A percentile compares a stretch with the other conserved stretches of the same genome.
Conservation (phyloP, 75 land plant species). For the Isoetes taiwanensis region DNA sequence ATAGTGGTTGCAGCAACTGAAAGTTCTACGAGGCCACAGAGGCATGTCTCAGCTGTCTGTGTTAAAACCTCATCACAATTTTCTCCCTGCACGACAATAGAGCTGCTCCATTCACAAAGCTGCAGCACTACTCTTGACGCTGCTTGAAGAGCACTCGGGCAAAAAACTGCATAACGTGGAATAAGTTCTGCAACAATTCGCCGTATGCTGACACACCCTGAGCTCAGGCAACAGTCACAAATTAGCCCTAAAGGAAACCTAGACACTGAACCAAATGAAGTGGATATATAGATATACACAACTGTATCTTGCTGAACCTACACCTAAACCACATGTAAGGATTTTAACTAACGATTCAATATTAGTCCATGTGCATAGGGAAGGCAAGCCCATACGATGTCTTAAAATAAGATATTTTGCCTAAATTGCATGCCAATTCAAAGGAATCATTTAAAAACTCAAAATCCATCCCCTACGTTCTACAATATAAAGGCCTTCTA, state of each 20-base stretch:
- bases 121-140: conserved; percentile 53
- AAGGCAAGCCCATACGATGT: neutral
- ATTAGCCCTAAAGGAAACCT: neutral
- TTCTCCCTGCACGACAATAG: conserved; percentile 35
- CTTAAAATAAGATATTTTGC: neutral
- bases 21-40: conserved; percentile 60
- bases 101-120: conserved; percentile 55
- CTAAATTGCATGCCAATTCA: no score
- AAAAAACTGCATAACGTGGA: conserved; percentile 78
- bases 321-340: neutral
- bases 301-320: neutral
- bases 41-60: conserved; percentile 60
- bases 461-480: no score
- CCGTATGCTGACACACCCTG: conserved; percentile 88
- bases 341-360: no score
- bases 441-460: no score
- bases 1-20: conserved; percentile 37
- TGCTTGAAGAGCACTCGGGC: conserved; percentile 87
- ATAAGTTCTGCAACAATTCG: conserved; percentile 83
- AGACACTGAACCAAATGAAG: neutral
- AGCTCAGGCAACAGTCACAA: conserved; percentile 3
- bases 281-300: neutral
- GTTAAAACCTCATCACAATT: conserved; percentile 51
- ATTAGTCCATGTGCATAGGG: no score
- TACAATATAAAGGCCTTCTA: no score